Evolutionary conservation across 257 asterid species (phyloP), one percentile per base, ranked within the genome.

Genomic region (Leonotis leonurus): DNA sequence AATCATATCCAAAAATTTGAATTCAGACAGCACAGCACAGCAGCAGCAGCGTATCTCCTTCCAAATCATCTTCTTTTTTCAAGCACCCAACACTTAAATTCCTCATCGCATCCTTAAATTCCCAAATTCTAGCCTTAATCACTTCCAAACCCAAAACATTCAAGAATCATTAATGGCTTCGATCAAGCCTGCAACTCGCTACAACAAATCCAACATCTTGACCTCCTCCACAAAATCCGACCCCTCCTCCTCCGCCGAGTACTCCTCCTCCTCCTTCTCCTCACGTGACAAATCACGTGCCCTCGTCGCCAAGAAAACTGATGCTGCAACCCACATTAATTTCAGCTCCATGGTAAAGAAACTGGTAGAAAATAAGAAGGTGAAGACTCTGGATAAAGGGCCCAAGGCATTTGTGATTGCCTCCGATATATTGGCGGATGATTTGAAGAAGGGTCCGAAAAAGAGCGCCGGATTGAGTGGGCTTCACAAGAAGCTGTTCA

Each of bases 401-500:
- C 78, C 88, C 1, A 57, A 57, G 36, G 73, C 70, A 54, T 62
- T 82, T 9, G 78, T 78, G 0, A 61, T 89, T 1, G 89, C 97
- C 1, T 72, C 70, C 0, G 95, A 89, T 70, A 71, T 77, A 14
- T 60, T 84, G 66, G 89, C 85, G 4, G 93, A 79, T 76, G 95
- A 89, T 73, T 76, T 89, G 87, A 92, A 81, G 83, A 88, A 76
- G 65, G 73, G 70, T 3, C 76, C 58, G 51, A 88, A 80, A 55
- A 84, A 64, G 81, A 71, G 66, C 4, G 40, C 69, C 7, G 95
- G 86, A 5, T 73, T 88, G 27, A 53, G 85, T 25, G 83, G 86
- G 77, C 68, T 91, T 64, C 96, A 84, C 45, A 88, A 86, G 81
- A 91, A 91, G 81, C 35, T 91, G 75, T 91, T 91, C 36, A 91